These are phyloP conservation scores for Sicyos edulis DNA, from an alignment of 306 rosid genomes.

Conservation along the genomic window DNA sequence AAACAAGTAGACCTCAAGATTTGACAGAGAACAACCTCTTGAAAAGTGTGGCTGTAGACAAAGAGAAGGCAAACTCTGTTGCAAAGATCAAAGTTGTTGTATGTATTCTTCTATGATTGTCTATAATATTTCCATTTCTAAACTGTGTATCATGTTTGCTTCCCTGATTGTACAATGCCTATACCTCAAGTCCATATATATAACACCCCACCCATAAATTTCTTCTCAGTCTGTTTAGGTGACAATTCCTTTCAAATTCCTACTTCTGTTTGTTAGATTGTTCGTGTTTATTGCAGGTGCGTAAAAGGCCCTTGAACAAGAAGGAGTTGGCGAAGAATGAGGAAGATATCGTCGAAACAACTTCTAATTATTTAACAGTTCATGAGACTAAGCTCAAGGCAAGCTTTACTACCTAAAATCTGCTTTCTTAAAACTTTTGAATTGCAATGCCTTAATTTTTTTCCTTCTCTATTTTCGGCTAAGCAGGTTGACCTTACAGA, in stretches of 20 bases:
- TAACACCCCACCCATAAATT: background rate
- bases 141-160: background rate
- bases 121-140: background rate
- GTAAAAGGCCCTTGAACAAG: conserved; percentile 92
- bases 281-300: conserved; percentile 57
- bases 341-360: conserved; percentile 87
- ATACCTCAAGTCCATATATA: background rate
- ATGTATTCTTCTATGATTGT: conserved; percentile 33
- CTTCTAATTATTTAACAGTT: conserved; percentile 69
- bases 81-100: conserved; percentile 99
- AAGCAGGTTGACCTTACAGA: conserved; percentile 95
- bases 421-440: background rate
- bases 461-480: conserved; percentile 7
- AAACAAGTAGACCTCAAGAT: conserved; percentile 52
- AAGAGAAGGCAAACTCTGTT: conserved; percentile 80
- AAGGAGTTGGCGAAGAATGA: conserved; percentile 88
- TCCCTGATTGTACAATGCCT: conserved; percentile 17
- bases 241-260: background rate
- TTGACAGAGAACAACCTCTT: conserved; percentile 60
- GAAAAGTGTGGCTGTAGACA: conserved; percentile 69
- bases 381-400: conserved; percentile 97
- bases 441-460: background rate
- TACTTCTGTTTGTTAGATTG: conserved; percentile 13
- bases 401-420: conserved; percentile 12
- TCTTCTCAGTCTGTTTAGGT: background rate